Conservation (phyloP, 257 asterid genomes). For the Handroanthus guayacan region DNA sequence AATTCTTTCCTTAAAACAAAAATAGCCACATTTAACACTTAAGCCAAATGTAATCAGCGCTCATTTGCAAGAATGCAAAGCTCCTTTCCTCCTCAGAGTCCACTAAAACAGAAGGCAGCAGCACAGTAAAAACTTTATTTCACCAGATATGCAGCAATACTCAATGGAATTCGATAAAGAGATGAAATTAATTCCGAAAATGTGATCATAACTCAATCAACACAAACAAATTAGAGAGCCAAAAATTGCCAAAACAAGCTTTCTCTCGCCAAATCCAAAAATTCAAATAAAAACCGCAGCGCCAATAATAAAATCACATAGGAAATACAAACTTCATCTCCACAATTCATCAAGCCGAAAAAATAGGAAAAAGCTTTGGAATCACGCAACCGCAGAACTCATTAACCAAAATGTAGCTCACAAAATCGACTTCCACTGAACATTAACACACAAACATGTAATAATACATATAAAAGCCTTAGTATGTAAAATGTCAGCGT, state of each 20-base stretch:
- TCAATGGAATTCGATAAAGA: not conserved
- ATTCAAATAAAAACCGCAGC: not conserved
- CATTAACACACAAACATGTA: not conserved
- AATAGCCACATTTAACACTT: not conserved
- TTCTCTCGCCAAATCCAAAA: conserved; percentile 18
- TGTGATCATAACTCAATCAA: conserved; percentile 17
- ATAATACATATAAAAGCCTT: not conserved
- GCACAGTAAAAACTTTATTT: not conserved
- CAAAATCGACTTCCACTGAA: not conserved
- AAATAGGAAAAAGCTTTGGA: not conserved
- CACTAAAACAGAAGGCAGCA: not conserved
- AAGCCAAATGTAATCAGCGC: not conserved
- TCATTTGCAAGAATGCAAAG: conserved; percentile 9
- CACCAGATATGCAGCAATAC: conserved; percentile 22
- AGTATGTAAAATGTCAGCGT: conserved; percentile 22
- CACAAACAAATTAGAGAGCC: not conserved
- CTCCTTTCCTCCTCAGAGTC: conserved; percentile 11
- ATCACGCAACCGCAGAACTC: conserved; percentile 18
- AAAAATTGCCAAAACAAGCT: conserved; percentile 3
- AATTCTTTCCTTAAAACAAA: conserved; percentile 18
- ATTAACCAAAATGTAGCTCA: conserved; percentile 31
- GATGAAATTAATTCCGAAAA: not conserved
- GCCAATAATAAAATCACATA: not conserved
- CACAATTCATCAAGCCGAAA: conserved; percentile 3
- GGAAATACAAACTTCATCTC: not conserved